These are phyloP conservation scores for Hypoxylon sp. DNA, from an alignment of 2,329 filamentous ascomycete genomes.

Conservation along the genomic window DNA sequence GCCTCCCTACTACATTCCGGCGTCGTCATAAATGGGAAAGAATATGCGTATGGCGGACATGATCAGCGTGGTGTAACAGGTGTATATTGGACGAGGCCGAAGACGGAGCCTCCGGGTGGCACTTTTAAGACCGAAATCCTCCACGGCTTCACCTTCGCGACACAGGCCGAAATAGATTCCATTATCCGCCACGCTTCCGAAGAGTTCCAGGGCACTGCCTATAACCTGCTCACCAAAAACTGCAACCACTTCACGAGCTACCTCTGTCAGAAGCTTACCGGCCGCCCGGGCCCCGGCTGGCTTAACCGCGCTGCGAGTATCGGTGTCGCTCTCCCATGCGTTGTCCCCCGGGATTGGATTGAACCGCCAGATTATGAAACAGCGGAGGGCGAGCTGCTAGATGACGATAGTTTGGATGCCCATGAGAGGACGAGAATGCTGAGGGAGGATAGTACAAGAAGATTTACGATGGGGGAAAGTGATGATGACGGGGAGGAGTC, in stretches of 20 bases:
- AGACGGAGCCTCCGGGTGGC: conserved; percentile 80
- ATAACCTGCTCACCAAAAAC: conserved; percentile 86
- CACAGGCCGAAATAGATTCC: conserved; percentile 77
- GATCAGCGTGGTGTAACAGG: conserved; percentile 78
- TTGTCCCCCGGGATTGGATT: conserved; percentile 87
- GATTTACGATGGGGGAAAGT: conserved; percentile 47
- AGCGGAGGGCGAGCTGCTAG: conserved; percentile 78
- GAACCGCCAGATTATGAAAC: conserved; percentile 82
- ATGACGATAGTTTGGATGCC: conserved; percentile 56
- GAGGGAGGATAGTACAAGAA: conserved; percentile 54
- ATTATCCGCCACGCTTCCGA: conserved; percentile 78
- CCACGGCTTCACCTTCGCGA: conserved; percentile 82
- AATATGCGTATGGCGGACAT: conserved; percentile 90
- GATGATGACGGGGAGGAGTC: conserved; percentile 40
- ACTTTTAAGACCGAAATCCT: conserved; percentile 82
- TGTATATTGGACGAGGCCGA: conserved; percentile 86
- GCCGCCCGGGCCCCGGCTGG: conserved; percentile 78
- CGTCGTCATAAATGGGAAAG: conserved; percentile 82
- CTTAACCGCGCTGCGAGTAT: conserved; percentile 88
- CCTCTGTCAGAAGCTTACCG: conserved; percentile 80
- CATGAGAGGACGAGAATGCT: conserved; percentile 74
- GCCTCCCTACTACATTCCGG: conserved; percentile 85
- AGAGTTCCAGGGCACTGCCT: conserved; percentile 80
- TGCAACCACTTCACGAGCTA: conserved; percentile 91
- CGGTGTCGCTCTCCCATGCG: conserved; percentile 83